A percentile compares a stretch with the other conserved stretches of the same genome.
Conservation (phyloP, 139 green algal genomes). For the Zygnema circumcarinatum region DNA sequence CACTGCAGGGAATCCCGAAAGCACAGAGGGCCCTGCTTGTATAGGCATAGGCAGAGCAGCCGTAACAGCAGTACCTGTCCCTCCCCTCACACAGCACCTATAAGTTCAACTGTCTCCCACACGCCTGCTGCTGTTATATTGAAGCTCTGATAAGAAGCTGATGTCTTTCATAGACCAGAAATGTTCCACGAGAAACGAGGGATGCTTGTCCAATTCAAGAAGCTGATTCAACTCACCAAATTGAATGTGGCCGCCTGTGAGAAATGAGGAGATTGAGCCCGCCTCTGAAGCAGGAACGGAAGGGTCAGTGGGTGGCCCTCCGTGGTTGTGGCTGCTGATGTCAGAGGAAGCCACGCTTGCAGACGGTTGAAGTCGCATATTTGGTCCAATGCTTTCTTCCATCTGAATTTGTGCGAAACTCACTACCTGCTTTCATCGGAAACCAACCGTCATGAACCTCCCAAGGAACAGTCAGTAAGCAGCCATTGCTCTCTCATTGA, state of each 20-base stretch:
- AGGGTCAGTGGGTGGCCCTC: too few species aligned
- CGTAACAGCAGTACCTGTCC: neutral
- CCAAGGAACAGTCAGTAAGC: too few species aligned
- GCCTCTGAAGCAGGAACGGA: neutral
- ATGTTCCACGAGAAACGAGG: too few species aligned
- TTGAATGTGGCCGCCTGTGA: neutral
- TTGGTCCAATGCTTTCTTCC: conserved; percentile 16
- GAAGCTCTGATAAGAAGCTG: too few species aligned
- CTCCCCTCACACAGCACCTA: too few species aligned
- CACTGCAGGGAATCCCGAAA: neutral
- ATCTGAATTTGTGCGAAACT: conserved; percentile 16
- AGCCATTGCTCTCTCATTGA: too few species aligned
- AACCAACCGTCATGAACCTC: too few species aligned
- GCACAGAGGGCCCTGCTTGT: neutral
- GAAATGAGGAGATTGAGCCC: neutral
- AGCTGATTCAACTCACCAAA: neutral
- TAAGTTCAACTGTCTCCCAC: too few species aligned
- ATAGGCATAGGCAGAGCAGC: neutral
- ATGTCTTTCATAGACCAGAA: too few species aligned
- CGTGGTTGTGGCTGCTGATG: neutral
- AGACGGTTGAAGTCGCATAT: neutral
- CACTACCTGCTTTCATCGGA: conserved; percentile 1
- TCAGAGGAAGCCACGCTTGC: neutral
- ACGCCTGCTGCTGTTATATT: too few species aligned
- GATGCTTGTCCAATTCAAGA: too few species aligned